Evolutionary conservation across 1,139 yeast species (phyloP).

Genomic region (Nakaseomyces glabratus): DNA sequence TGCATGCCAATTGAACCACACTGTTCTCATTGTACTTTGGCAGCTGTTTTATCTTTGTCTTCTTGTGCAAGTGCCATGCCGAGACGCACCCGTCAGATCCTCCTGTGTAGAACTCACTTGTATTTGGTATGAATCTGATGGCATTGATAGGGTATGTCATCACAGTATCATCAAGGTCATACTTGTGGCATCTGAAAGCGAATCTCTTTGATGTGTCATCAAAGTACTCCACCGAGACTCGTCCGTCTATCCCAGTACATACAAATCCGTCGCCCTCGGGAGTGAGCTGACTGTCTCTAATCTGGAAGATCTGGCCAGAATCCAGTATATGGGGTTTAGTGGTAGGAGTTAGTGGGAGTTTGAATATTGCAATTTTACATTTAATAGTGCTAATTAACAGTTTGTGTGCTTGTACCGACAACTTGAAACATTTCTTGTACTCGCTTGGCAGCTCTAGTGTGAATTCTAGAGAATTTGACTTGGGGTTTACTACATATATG

Average conservation of each 20-base stretch:
- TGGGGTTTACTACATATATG: slow-evolving; percentile 19
- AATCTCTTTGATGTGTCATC: slow-evolving; percentile 50
- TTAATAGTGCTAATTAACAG: slow-evolving; percentile 49
- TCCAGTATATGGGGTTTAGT: slow-evolving; percentile 46
- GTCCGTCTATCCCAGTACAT: slow-evolving; percentile 75
- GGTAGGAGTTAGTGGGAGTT: slow-evolving; percentile 51
- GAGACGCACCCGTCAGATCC: slow-evolving; percentile 75
- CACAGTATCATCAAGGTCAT: slow-evolving; percentile 40
- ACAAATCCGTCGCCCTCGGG: slow-evolving; percentile 62
- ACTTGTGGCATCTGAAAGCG: slow-evolving; percentile 80
- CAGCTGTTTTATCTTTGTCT: slow-evolving; percentile 49
- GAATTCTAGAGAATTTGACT: slow-evolving; percentile 9
- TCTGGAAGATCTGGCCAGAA: slow-evolving; percentile 66
- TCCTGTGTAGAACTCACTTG: slow-evolving; percentile 54
- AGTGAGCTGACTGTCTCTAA: slow-evolving; percentile 49
- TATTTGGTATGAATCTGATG: slow-evolving; percentile 43
- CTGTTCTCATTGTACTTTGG: slow-evolving; percentile 41
- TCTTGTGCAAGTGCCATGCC: slow-evolving; percentile 56
- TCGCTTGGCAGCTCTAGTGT: slow-evolving; percentile 11
- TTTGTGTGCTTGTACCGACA: slow-evolving; percentile 46
- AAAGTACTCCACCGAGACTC: slow-evolving; percentile 73
- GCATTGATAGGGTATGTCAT: slow-evolving; percentile 73
- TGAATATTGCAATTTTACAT: slow-evolving; percentile 38
- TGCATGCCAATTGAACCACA: slow-evolving; percentile 42
- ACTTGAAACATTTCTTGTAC: slow-evolving; percentile 46